A percentile compares a stretch with the other conserved stretches of the same genome.
phyloP scores from a whole-genome alignment of 768 basidiomycete species.

The Terana coerulea region DNA sequence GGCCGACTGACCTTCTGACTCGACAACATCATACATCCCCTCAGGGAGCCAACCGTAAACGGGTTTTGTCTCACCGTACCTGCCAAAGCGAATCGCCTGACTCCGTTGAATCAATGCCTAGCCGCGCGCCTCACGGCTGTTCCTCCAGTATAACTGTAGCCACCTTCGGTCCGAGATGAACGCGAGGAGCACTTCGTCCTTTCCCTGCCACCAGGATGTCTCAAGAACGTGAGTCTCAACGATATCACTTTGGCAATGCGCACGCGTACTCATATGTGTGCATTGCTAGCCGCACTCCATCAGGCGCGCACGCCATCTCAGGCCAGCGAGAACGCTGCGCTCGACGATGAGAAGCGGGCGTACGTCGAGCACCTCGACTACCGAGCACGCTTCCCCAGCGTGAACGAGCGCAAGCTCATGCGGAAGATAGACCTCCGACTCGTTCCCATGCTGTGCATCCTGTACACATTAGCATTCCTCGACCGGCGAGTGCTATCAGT shows the following conservation, averaged over 20 bases:
- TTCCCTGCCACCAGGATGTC: not conserved
- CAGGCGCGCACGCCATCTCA: not conserved
- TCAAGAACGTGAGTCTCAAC: not conserved
- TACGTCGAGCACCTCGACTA: slow-evolving; percentile 17
- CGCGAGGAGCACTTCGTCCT: not conserved
- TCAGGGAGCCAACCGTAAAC: too few relatives aligned
- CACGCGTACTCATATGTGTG: not conserved
- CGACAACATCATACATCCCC: too few relatives aligned
- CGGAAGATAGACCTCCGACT: slow-evolving; percentile 33
- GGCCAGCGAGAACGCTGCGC: not conserved
- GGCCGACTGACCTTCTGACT: not conserved
- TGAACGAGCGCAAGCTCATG: slow-evolving; percentile 29
- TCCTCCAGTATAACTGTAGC: not conserved
- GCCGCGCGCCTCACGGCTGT: not conserved
- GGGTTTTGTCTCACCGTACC: not conserved
- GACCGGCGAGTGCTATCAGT: slow-evolving; percentile 21
- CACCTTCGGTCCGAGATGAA: not conserved
- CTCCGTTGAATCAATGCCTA: not conserved
- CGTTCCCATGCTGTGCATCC: slow-evolving; percentile 38
- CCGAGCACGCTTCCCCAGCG: slow-evolving; percentile 17
- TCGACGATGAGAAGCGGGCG: slow-evolving; percentile 10
- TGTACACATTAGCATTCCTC: slow-evolving; percentile 42
- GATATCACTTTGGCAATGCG: not conserved
- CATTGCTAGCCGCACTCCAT: not conserved
- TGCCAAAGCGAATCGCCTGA: not conserved